A percentile compares a stretch with the other conserved stretches of the same genome.
These are phyloP conservation scores for Mycena belliarum DNA, from an alignment of 768 basidiomycete genomes.

Conservation along the genomic window DNA sequence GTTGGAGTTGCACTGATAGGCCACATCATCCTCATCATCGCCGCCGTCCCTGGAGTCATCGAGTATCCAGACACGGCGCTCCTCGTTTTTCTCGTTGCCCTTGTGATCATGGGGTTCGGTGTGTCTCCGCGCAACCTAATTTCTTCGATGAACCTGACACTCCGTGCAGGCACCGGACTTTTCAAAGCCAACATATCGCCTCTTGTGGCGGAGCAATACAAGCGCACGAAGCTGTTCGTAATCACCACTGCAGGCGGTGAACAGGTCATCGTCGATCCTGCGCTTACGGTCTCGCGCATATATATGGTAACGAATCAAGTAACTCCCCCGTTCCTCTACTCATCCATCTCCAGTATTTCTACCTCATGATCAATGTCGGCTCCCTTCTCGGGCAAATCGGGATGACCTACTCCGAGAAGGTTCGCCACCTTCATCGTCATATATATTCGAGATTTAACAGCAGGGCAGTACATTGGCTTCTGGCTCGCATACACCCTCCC, in stretches of 20 bases:
- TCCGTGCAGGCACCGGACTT: slow-evolving; percentile 54
- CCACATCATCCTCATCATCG: slow-evolving; percentile 7
- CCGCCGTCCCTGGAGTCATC: slow-evolving; percentile 60
- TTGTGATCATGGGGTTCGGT: slow-evolving; percentile 61
- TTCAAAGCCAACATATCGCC: slow-evolving; percentile 82
- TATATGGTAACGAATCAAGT: slow-evolving; percentile 55
- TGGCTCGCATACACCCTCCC: slow-evolving; percentile 30
- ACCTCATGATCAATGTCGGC: slow-evolving; percentile 61
- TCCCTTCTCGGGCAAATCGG: slow-evolving; percentile 52
- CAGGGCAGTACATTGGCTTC: slow-evolving; percentile 24
- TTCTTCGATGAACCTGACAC: neutral
- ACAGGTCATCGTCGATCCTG: slow-evolving; percentile 74
- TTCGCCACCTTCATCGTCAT: slow-evolving; percentile 18
- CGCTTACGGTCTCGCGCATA: slow-evolving; percentile 64
- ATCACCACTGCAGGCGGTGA: slow-evolving; percentile 54
- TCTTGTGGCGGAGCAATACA: slow-evolving; percentile 77
- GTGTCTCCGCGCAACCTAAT: too few species aligned
- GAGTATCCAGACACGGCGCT: slow-evolving; percentile 47
- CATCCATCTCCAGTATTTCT: slow-evolving; percentile 50
- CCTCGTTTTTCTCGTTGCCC: slow-evolving; percentile 55
- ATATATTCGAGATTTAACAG: slow-evolving; percentile 27
- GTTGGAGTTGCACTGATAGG: slow-evolving; percentile 54
- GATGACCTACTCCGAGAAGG: slow-evolving; percentile 52
- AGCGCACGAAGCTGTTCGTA: slow-evolving; percentile 54
- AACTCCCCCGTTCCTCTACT: slow-evolving; percentile 5